Percentiles rank a stretch among this genome's conserved stretches.
Conservation (phyloP, 2,329 filamentous ascomycete genomes). For the Microdochium bolleyi region DNA sequence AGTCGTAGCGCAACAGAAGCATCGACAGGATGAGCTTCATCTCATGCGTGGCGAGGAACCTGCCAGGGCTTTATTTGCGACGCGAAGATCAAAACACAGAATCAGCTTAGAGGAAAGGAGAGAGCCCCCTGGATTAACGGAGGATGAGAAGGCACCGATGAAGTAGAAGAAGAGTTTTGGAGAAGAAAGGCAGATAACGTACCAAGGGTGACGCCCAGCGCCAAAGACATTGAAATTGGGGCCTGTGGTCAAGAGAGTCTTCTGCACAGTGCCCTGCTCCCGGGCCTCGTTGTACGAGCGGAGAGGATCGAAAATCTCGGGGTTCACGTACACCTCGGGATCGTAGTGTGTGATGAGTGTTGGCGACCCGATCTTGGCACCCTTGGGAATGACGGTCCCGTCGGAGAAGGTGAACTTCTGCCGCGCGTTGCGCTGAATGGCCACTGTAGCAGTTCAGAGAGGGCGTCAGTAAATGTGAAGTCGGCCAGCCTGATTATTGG, state of each 20-base stretch:
- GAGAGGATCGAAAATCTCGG: slow-evolving; percentile 4
- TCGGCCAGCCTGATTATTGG: too few species aligned
- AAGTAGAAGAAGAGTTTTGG: too few species aligned
- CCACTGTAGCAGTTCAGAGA: not conserved
- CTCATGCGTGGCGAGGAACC: slow-evolving; percentile 3
- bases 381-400: slow-evolving; percentile 2
- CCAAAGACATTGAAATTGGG: slow-evolving; percentile 4
- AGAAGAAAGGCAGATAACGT: not conserved
- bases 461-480: too few species aligned
- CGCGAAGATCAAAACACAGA: too few species aligned
- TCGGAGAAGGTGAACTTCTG: slow-evolving; percentile 4
- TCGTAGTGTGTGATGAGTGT: slow-evolving; percentile 1
- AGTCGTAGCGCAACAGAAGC: slow-evolving; percentile 3
- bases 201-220: slow-evolving; percentile 3
- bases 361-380: slow-evolving; percentile 3
- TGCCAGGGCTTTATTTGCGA: slow-evolving; percentile 1
- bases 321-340: slow-evolving; percentile 2
- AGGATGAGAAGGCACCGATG: too few species aligned
- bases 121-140: too few species aligned
- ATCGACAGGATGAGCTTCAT: slow-evolving; percentile 4
- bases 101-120: too few species aligned
- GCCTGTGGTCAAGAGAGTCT: slow-evolving; percentile 2
- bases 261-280: slow-evolving; percentile 1
- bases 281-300: slow-evolving; percentile 2
- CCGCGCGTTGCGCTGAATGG: slow-evolving; percentile 5